Conservation (phyloP, 2,329 filamentous ascomycete genomes). For the Trichoderma sp. region DNA sequence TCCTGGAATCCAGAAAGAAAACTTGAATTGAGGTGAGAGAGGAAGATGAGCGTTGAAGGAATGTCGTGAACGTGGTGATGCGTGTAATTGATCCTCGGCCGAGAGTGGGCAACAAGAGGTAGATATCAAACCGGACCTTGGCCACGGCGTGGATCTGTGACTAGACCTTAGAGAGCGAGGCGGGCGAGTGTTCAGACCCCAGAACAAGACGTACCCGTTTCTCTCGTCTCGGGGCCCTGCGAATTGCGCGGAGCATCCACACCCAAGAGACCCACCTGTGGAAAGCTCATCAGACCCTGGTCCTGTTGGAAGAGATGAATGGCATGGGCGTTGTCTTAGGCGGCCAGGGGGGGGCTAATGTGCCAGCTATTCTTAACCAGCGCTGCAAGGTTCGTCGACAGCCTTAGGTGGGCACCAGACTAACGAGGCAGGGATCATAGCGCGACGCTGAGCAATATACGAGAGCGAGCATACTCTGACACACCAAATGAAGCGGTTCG, state of each 20-base stretch:
- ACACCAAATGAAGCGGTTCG: conserved; percentile 48
- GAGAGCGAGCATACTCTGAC: conserved; percentile 54
- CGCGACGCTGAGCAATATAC: conserved; percentile 53
- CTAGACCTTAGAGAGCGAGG: conserved; percentile 20
- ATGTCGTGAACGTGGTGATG: conserved; percentile 39
- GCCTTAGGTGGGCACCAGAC: conserved; percentile 33
- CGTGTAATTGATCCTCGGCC: conserved; percentile 24
- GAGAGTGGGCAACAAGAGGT: conserved; percentile 31
- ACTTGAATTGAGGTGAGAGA: conserved; percentile 22
- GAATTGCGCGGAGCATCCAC: conserved; percentile 43
- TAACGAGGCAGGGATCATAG: conserved; percentile 35
- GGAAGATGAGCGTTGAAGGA: conserved; percentile 38
- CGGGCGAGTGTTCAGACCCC: conserved; percentile 19
- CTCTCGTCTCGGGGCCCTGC: conserved; percentile 32
- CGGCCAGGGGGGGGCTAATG: conserved; percentile 37
- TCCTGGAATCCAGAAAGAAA: conserved; percentile 27
- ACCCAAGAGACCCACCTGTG: conserved; percentile 31
- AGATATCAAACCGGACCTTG: conserved; percentile 28
- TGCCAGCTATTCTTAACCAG: conserved; percentile 48
- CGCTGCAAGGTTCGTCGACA: conserved; percentile 40
- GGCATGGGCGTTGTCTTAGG: conserved; percentile 39
- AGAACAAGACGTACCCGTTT: conserved; percentile 20
- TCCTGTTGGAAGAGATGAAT: conserved; percentile 37
- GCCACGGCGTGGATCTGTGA: conserved; percentile 19
- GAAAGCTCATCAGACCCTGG: conserved; percentile 33